Evolutionary conservation across 495 filamentous ascomycete species (phyloP), one percentile per base, ranked within the genome.

Genomic region (Neurospora sp.): DNA sequence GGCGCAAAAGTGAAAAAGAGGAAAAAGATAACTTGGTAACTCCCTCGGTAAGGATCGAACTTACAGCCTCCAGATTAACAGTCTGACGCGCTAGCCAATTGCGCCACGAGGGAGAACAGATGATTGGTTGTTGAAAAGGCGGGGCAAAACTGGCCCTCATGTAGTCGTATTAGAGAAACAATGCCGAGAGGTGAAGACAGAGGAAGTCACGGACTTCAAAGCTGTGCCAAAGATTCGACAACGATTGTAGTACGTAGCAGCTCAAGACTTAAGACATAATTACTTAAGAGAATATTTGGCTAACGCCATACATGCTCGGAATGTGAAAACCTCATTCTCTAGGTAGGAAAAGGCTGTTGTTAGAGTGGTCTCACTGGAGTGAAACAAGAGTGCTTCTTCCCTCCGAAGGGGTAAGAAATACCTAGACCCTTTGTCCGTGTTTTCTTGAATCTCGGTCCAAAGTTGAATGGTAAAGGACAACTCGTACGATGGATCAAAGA

Each of bases 11-110:
- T 31, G 5, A 62, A 16, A 62, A 38, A 38, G 31, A 71, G 10
- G 27, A 73, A 38, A 70, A 69, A 41, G 9, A 39, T 10, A n/a
- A 62, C 70, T n/a, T 71, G 37, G 6, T 20, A 31, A 41, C 72
- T 70, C 42, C 72, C 38, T 62, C 69, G 72, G 62, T 44, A 41
- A 41, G 62, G 62, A 38, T 70, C 39, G 69, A 70, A 73, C 72
- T 37, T 41, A 48, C 69, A 71, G 66, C 72, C 66, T 69, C 72
- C 69, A 73, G 72, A 73, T 71, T 48, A 48, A 48, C 44, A 48
- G 44, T 48, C 44, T 48, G 44, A 48, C 72, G 72, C 72, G 72
- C 72, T 74, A 74, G 72, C 72, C 72, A 74, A 74, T 74, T 74
- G 72, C 72, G 72, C 72, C 72, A 74, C 72, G 72, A 59, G 41